phyloP scores from a whole-genome alignment of 192 early-diverging fungal species.

The Backusella australiensis region DNA sequence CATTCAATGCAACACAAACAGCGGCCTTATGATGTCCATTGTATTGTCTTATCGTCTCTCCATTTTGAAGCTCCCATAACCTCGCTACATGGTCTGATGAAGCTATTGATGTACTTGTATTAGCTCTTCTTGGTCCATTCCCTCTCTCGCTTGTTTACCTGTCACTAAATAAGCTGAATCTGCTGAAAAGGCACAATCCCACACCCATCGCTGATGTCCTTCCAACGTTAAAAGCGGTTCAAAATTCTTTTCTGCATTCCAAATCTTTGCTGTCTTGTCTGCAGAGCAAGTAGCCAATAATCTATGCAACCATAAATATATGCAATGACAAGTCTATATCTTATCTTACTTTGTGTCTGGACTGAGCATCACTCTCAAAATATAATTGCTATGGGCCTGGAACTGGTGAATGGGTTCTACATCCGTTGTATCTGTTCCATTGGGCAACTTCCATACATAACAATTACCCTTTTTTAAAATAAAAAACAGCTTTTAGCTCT shows the following conservation, averaged over 20 bases:
- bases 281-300: conserved; percentile 83
- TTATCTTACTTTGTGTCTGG: conserved; percentile 72
- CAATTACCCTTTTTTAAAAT: conserved; percentile 44
- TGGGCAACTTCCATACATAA: conserved; percentile 71
- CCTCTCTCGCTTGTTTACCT: conserved; percentile 22
- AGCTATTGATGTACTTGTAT: conserved; percentile 35
- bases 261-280: conserved; percentile 85
- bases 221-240: conserved; percentile 70
- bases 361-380: conserved; percentile 77
- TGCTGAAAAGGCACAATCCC: conserved; percentile 90
- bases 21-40: conserved; percentile 90
- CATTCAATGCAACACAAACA: conserved; percentile 84
- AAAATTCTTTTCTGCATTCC: conserved; percentile 64
- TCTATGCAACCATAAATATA: conserved; percentile 27
- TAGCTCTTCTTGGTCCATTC: neutral
- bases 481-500: neutral
- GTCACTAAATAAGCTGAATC: conserved; percentile 91
- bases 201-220: conserved; percentile 89
- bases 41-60: conserved; percentile 82
- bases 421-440: conserved; percentile 51
- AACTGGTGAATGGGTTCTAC: conserved; percentile 71
- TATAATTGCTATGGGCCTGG: conserved; percentile 78
- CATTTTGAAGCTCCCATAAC: conserved; percentile 77
- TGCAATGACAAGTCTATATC: neutral
- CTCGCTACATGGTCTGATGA: conserved; percentile 83